Evolutionary conservation across 2,329 filamentous ascomycete species (phyloP), one percentile per base, ranked within the genome.

Genomic region (Anisogramma anomala): DNA sequence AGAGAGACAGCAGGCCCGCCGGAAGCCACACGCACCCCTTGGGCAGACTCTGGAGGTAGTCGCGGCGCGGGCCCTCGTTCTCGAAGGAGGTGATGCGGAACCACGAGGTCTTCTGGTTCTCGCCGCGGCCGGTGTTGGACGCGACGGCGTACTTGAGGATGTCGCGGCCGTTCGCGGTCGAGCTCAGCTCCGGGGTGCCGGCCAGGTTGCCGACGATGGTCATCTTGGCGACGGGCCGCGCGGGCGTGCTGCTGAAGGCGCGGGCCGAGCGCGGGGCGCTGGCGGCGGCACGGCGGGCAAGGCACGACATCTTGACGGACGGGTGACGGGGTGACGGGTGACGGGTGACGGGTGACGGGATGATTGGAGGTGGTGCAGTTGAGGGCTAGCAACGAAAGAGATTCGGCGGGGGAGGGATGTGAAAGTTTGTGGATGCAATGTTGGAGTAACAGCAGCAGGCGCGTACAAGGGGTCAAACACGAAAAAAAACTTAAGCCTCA

Each of bases 181-280:
- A 61, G 27, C 73, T 69, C 50, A 87, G 55, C 69, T 95, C 88
- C 44, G 91, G 89, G 39, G 77, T 72, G 53, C 78, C 74, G 47
- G 75, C 86, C 38, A 98, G 77, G 61, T 87, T 82, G 57, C 91
- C 91, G 52, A 95, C 73, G 61, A 98, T 69, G 55, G 79, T 82
- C 68, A 98, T 82, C 63, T 80, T 82, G 52, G 91, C 84, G 51
- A 91, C 56, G 48, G 71, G 64, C 48, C 75, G 72, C 36, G 74
- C 62, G 30, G 77, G 66, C 33, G 82, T 79, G 53, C 79, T 78
- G 67, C 78, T 85, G 74, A 95, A 94, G 56, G 79, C 65, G 63
- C 86, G 85, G 52, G 70, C 58, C 48, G 65, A 53, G 43, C 27
- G 57, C 15, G 56, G 61, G 28, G 58, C 61, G 48, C 43, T 40